These are phyloP conservation scores for Chaetoscypha palmicola DNA, from an alignment of 2,329 filamentous ascomycete genomes.

Conservation along the genomic window DNA sequence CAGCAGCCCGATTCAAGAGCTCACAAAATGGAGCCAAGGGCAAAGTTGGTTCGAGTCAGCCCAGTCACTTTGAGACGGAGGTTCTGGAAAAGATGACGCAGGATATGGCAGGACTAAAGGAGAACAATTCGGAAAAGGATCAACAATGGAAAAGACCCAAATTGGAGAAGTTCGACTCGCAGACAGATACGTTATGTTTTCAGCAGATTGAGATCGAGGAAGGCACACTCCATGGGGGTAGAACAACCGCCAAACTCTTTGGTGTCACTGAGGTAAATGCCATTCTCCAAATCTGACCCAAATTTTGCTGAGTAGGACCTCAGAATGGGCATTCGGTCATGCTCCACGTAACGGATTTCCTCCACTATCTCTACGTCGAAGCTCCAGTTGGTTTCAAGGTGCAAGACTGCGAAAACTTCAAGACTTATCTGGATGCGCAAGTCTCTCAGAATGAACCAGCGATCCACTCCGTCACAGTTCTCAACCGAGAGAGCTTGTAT, in stretches of 20 bases:
- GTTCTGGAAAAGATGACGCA: conserved; percentile 94
- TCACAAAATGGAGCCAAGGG: conserved; percentile 56
- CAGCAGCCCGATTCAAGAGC: conserved; percentile 52
- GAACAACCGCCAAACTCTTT: conserved; percentile 80
- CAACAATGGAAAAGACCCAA: conserved; percentile 77
- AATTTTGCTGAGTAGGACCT: conserved; percentile 7
- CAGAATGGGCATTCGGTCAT: conserved; percentile 80
- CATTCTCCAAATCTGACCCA: not conserved
- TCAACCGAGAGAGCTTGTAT: conserved; percentile 84
- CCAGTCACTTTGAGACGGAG: conserved; percentile 85
- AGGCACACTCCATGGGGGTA: conserved; percentile 70
- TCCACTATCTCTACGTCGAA: conserved; percentile 91
- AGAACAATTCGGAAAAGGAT: conserved; percentile 84
- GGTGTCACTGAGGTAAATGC: conserved; percentile 69
- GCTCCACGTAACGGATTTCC: conserved; percentile 90
- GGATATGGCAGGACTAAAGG: conserved; percentile 78
- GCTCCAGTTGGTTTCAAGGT: conserved; percentile 77
- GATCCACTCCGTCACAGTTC: conserved; percentile 75
- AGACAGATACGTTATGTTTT: conserved; percentile 69
- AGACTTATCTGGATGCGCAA: conserved; percentile 71
- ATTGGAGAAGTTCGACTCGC: conserved; percentile 53
- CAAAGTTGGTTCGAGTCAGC: conserved; percentile 65
- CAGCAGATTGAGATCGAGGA: conserved; percentile 96
- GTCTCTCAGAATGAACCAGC: conserved; percentile 65
- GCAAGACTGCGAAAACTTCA: conserved; percentile 71